These are phyloP conservation scores for Hyaloscypha bicolor DNA, from an alignment of 495 filamentous ascomycete genomes.

Conservation along the genomic window DNA sequence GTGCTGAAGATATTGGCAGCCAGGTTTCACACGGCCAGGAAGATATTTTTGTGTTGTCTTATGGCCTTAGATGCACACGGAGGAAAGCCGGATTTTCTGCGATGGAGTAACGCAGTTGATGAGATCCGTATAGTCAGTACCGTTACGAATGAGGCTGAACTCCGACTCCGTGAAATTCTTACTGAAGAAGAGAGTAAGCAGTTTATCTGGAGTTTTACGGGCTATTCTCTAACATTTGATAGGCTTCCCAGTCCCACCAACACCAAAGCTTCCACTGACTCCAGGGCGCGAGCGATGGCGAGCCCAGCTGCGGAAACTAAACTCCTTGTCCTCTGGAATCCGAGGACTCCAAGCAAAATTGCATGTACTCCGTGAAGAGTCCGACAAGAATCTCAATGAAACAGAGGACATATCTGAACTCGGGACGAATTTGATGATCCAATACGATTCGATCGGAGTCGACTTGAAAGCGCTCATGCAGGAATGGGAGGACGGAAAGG, in stretches of 20 bases:
- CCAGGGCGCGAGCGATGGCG: slow-evolving; percentile 79
- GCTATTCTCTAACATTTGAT: slow-evolving; percentile 1
- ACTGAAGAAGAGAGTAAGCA: slow-evolving; percentile 80
- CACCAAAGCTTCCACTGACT: slow-evolving; percentile 69
- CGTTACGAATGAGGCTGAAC: slow-evolving; percentile 55
- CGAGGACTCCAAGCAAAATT: slow-evolving; percentile 93
- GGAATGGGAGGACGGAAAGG: slow-evolving; percentile 89
- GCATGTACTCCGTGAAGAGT: slow-evolving; percentile 89
- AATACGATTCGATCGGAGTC: slow-evolving; percentile 92
- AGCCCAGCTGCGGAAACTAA: slow-evolving; percentile 81
- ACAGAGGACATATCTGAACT: slow-evolving; percentile 73
- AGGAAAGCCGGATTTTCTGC: slow-evolving; percentile 72
- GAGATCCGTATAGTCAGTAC: slow-evolving; percentile 66
- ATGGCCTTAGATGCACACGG: slow-evolving; percentile 88
- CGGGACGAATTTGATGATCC: slow-evolving; percentile 73
- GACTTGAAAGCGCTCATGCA: slow-evolving; percentile 82
- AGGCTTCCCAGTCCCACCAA: slow-evolving; percentile 46
- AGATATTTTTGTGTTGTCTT: slow-evolving; percentile 82
- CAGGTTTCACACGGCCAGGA: slow-evolving; percentile 76
- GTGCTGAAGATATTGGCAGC: slow-evolving; percentile 77
- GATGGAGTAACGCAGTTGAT: slow-evolving; percentile 79
- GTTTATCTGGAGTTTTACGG: not conserved
- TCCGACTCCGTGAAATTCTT: slow-evolving; percentile 65
- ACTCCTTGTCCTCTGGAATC: slow-evolving; percentile 86
- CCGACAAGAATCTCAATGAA: slow-evolving; percentile 72